Evolutionary conservation across 148 eudicot genomes (phyloP), one percentile per base, ranked within the genome.

Genomic region (Vaccinium macrocarpon): DNA sequence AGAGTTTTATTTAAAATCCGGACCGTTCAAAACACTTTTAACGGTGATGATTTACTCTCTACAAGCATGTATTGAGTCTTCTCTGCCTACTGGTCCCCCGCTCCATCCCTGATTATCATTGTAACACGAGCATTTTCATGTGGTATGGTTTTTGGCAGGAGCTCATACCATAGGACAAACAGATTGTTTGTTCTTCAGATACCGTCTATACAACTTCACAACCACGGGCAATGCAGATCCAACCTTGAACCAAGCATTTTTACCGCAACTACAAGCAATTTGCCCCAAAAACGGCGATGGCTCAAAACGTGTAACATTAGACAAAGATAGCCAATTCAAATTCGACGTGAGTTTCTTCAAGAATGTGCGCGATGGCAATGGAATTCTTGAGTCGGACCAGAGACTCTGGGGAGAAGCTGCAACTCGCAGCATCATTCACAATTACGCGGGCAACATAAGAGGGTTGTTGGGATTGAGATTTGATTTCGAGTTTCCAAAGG

Each of bases 201-300:
- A 92, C 83, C 91, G 94, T 48, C 90, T 94, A n/a, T 94, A 92
- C 92, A 94, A 94, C 89, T 94, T 83, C 95, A 92, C 95, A 71
- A 57, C 91, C 64, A 91, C 94, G 5, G 97, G 97, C 19, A 91
- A 88, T 78, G 81, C 97, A 2, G 97, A 94, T 82, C 97, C 97
- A 8, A 88, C 93, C 81, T 82, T 94, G 59, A 90, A 78, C 85
- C 93, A 78, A 72, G 83, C 91, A 52, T 87, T 83, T 82, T 55
- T 94, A 74, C 49, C 87, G 1, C 90, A 91, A 76, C 59, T 94
- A 46, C 94, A 87, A 84, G 64, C 86, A 2, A 50, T 83, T 38
- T 92, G 98, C 38, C 98, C 98, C 2, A 83, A 87, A 55, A 79
- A 83, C 10, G 94, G 94, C 2, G 90, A 91, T 80, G 97, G 92